Base-by-base conservation (phyloP, 2,329 filamentous ascomycete genomes). In the Aspergillaceae sp. region DNA sequence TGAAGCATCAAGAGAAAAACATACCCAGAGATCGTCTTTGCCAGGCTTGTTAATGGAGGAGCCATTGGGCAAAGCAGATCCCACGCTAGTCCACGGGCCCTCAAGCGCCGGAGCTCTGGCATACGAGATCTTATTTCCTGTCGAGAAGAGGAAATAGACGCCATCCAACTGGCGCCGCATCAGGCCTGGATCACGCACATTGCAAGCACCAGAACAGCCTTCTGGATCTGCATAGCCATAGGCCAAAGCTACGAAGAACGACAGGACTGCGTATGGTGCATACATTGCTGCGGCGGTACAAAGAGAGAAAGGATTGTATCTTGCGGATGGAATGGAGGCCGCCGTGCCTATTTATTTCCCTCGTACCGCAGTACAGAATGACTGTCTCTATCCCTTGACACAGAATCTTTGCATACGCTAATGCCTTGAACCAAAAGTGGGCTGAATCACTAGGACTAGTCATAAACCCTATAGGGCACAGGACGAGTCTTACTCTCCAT, bases 141-240 rank as follows among this genome's bases (percentile, higher is more conserved):
- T 78, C 0, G 72, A 72, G 55, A 77, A 78, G 34, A 74, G 72
- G 62, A 70, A 78, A 58, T 77, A 78, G 1, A 61, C 74, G 29
- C 74, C 74, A 57, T 78, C 74, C 2, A 64, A 64, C 36, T 61
- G 55, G 45, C 74, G 72, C 29, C 67, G 67, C 51, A 76, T 72
- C 44, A 77, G 57, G 4, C 70, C 63, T 2, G 75, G 74, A 49
- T 78, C 75, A 51, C 78, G 74, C 6, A 58, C 55, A 57, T 59
- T 62, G 51, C 63, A 66, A 32, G 58, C 44, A 30, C 63, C 63
- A 1, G 55, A 59, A 46, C 63, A 66, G 34, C 57, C 45, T 8
- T 61, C 62, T 5, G 60, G 59, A 47, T 58, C 48, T 4, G 61
- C 49, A 45, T 63, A 66, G 30, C 58, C 61, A 19, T 54, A 53